Evolutionary conservation across 2,329 filamentous ascomycete species (phyloP), one percentile per base, ranked within the genome.

Genomic region (Neospermospora avenae): DNA sequence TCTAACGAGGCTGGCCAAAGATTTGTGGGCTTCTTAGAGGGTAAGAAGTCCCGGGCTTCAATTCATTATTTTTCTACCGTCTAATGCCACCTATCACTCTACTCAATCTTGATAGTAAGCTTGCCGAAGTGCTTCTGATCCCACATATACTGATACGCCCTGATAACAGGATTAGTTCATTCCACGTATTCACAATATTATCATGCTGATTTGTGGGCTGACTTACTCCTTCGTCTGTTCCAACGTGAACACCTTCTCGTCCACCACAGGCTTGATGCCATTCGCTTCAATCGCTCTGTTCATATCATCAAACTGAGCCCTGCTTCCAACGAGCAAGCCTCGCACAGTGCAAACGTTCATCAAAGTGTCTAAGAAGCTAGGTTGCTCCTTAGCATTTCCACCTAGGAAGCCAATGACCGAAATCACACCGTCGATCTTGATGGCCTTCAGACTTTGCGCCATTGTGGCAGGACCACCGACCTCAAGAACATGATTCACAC

Each of bases 71-170:
- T 41, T 25, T 41, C 10, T 24, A 18, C 18, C 4, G 8, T 39
- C 20, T 14, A n/a, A 3, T 25, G 8, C n/a, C 18, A 35, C 24
- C 48, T 28, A 20, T 24, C 31, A 5, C 41, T 39, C 41, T 46
- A 57, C 24, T 46, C 55, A 37, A 72, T 71, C 62, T 69, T 76
- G 61, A 81, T 75, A 13, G 71, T 67, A 57, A 81, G 63, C 68
- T 81, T 81, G 42, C 79, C 78, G 63, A 81, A 76, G 67, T 82
- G 79, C 64, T 79, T 81, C 67, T 79, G 76, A 39, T 75, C 77
- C 76, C 74, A 80, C 75, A 79, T 76, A 60, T 81, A 79, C 59
- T 81, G 73, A 66, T 79, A 81, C 1, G 78, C 80, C 54, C 56
- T 80, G 28, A 45, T 31, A 22, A 39, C 16, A 25, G 2, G 18